phyloP scores from a whole-genome alignment of 371 early-diverging fungal genomes.

The Mucor indicus region DNA sequence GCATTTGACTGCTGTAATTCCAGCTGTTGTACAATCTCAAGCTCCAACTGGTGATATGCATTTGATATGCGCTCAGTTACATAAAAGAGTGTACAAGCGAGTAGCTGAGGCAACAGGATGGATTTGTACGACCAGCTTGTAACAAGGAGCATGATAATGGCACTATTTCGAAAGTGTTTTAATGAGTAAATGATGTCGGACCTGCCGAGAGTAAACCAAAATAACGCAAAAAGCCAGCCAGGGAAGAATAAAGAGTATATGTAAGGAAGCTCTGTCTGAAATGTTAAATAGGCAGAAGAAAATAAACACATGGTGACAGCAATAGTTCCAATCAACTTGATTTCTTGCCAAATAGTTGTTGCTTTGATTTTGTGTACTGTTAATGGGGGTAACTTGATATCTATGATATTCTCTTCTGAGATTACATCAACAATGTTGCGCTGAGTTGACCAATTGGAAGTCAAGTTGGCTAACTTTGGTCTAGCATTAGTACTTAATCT shows the following conservation, averaged over 20 bases:
- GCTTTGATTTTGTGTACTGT: neutral
- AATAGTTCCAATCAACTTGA: neutral
- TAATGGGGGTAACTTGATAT: slow-evolving; percentile 8
- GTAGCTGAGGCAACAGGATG: neutral
- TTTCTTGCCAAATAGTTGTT: neutral
- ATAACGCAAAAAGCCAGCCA: too few relatives aligned
- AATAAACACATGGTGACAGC: neutral
- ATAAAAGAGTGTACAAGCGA: neutral
- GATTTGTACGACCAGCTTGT: neutral
- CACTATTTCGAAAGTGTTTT: slow-evolving; percentile 1
- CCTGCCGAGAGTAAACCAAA: slow-evolving; percentile 1
- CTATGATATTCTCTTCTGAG: slow-evolving; percentile 5
- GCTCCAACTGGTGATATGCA: neutral
- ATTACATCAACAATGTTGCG: slow-evolving; percentile 3
- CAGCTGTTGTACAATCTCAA: neutral
- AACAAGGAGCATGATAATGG: neutral
- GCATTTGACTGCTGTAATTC: neutral
- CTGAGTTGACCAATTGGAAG: slow-evolving; percentile 27
- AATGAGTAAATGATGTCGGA: neutral
- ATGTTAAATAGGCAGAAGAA: neutral
- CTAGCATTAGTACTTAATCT: too few relatives aligned
- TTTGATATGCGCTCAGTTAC: neutral
- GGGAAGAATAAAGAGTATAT: too few relatives aligned
- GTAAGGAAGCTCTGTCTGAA: neutral
- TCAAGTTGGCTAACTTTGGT: slow-evolving; percentile 27